Evolutionary conservation across 2,329 filamentous ascomycete genomes (phyloP), one percentile per base, ranked within the genome.

Genomic region (Rutstroemia sp.): DNA sequence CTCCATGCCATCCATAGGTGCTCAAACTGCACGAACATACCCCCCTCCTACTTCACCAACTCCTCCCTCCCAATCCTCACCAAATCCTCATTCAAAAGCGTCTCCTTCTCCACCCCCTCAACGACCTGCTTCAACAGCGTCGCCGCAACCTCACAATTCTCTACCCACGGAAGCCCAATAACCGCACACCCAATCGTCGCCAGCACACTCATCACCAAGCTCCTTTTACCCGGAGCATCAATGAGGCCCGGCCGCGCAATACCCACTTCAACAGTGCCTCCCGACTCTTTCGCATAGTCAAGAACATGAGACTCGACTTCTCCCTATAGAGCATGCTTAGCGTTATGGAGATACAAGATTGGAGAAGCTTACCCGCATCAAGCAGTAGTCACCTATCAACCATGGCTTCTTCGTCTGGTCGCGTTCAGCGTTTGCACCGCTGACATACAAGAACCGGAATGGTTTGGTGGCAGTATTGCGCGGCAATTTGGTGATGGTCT

Each of bases 371-470:
- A 78, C 78, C n/a, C 79, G 65, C 72, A 81, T 72, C 9, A 75
- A 55, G 6, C 50, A 60, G 56, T 80, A 81, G 40, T 78, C 67
- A 0, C 64, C 63, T 23, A 73, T 60, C 9, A 72, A 61, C 57
- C 58, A 63, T 1, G 71, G 73, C 51, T 67, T 75, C 64, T 78
- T 74, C 12, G 63, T 71, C 19, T 69, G 74, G 47, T 81, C 78
- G 1, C 76, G 71, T 59, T 74, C 72, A 2, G 71, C 69, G 1
- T 64, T 67, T 1, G 67, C 61, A 2, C 78, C 79, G 59, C 78
- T 81, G 58, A 76, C 70, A 62, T 79, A 79, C 2, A 79, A 49
- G 57, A 79, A 80, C 1, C 73, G 72, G 36, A 79, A 68, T 0
- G 76, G 73, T 45, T 65, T 69, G 53, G 16, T 54, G 52, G 0